Conservation (phyloP, 1,284 basidiomycete species). For the Trichosporon asahii region DNA sequence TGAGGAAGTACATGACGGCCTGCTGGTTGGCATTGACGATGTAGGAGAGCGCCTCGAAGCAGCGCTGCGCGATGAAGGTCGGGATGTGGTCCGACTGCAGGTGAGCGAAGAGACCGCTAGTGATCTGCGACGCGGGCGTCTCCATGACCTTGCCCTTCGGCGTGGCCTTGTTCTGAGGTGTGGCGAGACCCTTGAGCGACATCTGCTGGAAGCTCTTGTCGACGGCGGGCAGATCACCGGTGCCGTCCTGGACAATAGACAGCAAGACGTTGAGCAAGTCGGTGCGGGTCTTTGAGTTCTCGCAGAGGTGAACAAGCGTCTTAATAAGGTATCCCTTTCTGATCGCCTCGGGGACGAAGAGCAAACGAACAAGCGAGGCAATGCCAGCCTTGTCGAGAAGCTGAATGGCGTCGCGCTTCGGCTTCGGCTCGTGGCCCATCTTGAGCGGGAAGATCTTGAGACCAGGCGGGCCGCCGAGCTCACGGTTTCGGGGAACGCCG, state of each 20-base stretch:
- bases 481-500: conserved; percentile 1
- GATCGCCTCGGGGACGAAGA: conserved; percentile 93
- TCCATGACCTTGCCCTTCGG: conserved; percentile 54
- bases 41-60: conserved; percentile 79
- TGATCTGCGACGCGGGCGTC: conserved; percentile 40
- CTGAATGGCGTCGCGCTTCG: conserved; percentile 79
- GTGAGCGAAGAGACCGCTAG: conserved; percentile 61
- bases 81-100: conserved; percentile 79
- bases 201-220: conserved; percentile 93
- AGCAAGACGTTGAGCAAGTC: conserved; percentile 92
- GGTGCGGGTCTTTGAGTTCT: conserved; percentile 85
- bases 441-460: conserved; percentile 13
- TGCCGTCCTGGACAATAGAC: conserved; percentile 89
- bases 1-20: conserved; percentile 86
- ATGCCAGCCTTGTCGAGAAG: conserved; percentile 88
- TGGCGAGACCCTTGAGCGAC: conserved; percentile 63
- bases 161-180: conserved; percentile 65
- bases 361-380: conserved; percentile 81
- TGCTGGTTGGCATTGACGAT: conserved; percentile 79
- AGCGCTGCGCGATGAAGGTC: conserved; percentile 86
- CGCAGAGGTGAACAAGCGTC: conserved; percentile 90
- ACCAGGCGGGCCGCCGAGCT: not conserved
- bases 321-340: conserved; percentile 82
- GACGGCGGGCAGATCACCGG: conserved; percentile 83
- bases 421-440: conserved; percentile 32